These are phyloP conservation scores for Zygoascus bituminiphila DNA, from an alignment of 805 yeast genomes.

Conservation along the genomic window DNA sequence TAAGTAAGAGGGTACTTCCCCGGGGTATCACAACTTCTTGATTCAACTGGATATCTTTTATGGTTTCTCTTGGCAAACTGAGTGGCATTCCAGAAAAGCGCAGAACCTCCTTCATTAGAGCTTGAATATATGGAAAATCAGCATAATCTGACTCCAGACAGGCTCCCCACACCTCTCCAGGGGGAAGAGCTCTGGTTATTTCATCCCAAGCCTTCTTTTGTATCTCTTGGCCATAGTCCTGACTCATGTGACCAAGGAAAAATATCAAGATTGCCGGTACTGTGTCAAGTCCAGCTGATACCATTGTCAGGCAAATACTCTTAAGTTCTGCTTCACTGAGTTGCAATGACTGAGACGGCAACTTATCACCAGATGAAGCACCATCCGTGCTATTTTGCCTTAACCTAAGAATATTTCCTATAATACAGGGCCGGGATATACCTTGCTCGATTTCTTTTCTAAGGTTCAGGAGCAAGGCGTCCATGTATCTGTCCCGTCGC, in stretches of 20 bases:
- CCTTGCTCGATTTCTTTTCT: slow-evolving; percentile 19
- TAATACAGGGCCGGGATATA: slow-evolving; percentile 27
- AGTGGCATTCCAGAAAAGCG: slow-evolving; percentile 62
- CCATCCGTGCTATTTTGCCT: neutral
- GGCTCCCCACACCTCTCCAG: slow-evolving; percentile 21
- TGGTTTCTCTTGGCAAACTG: slow-evolving; percentile 54
- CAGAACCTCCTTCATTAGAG: slow-evolving; percentile 55
- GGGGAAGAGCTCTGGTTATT: slow-evolving; percentile 30
- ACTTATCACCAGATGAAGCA: neutral
- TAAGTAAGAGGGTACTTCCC: slow-evolving; percentile 53
- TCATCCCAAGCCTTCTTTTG: slow-evolving; percentile 40
- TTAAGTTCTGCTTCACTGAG: slow-evolving; percentile 41
- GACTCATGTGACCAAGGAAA: slow-evolving; percentile 50
- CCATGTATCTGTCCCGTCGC: slow-evolving; percentile 29
- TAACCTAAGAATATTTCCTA: slow-evolving; percentile 28
- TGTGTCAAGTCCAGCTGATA: slow-evolving; percentile 73
- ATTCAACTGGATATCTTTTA: slow-evolving; percentile 39
- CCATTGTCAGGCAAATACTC: slow-evolving; percentile 64
- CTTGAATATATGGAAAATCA: slow-evolving; percentile 43
- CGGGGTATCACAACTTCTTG: slow-evolving; percentile 37
- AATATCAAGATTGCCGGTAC: slow-evolving; percentile 55
- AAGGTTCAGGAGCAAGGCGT: slow-evolving; percentile 24
- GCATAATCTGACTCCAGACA: slow-evolving; percentile 28
- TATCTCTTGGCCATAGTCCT: slow-evolving; percentile 30
- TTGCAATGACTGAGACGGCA: neutral